Base-by-base conservation (phyloP, 306 rosid species). In the Quercus alba region DNA sequence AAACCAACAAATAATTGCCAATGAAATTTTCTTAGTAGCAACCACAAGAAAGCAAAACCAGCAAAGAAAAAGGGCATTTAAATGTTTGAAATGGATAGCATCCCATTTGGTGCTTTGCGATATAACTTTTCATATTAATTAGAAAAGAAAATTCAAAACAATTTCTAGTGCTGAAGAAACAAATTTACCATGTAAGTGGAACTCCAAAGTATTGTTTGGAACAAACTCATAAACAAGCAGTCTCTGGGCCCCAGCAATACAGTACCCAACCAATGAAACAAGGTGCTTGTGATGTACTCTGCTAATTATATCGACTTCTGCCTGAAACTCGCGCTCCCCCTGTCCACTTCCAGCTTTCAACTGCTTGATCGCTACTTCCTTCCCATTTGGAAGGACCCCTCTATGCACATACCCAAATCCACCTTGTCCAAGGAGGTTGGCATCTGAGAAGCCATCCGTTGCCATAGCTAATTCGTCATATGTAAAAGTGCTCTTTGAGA, bases 221-320 rank as follows among this genome's bases (percentile, higher is more conserved):
- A 95, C 97, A 83, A 89, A 95, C 63, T 95, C 99, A 78, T 95
- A 95, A 77, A 95, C 99, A 77, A 95, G 96, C 67, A 95, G 84
- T 85, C 97, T 89, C 83, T 89, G 86, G 15, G 85, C 33, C 30
- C 99, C 99, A 35, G 91, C 84, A 77, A 82, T 93, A 85, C 98
- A 95, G 82, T 91, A 93, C 57, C 99, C 99, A 73, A 95, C 99
- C 83, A 95, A 86, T 54, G 98, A 95, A 74, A 95, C 99, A 57
- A 95, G 98, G 81, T 95, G 99, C 52, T 88, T 89, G 81, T 95
- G 99, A 85, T 95, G 99, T 17, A 95, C 99, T 44, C 99, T 93
- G 83, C 99, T 95, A 81, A 95, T 95, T 12, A 93, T 95, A 77
- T 95, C 99, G 1, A 95, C 97, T 84, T 95, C 99, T 1, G 99